Base-by-base conservation (phyloP, 192 early-diverging fungal species). In the Backusella tuberculispora region DNA sequence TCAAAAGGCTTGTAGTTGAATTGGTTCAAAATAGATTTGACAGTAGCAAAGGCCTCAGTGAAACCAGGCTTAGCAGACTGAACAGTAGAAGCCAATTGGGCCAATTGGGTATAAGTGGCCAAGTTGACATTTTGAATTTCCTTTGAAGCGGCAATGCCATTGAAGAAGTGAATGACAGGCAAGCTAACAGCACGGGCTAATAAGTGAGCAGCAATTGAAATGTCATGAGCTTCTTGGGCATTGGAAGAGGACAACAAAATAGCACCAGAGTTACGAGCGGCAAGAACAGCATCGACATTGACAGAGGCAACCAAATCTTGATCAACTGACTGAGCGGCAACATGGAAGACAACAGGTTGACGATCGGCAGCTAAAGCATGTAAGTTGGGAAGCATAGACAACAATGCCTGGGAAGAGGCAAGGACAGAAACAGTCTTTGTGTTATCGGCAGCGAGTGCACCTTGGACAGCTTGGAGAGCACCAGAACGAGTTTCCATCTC, bases 161-260 rank as follows among this genome's bases (percentile, higher is more conserved):
- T 91, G 73, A 93, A 88, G 70, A 94, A 82, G 84, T 98, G 96
- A 17, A 97, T 81, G 34, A 96, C 90, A 0, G 96, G 95, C 13
- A 86, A 78, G n/a, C 75, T 66, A 10, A 89, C 81, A 2, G 85
- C 78, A 10, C 77, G 67, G 3, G 96, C 80, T n/a, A 93, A 83
- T 21, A 96, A 84, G 77, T 98, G 95, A 38, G 96, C 91, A 71
- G 95, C 84, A 17, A 97, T 63, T 14, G 95, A 91, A 63, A 98
- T 77, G 73, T 99, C 96, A 73, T 98, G 93, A 10, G 95, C 91
- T 79, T 97, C 95, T 79, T 97, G 95, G 9, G 92, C 90, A 21
- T 86, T 86, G 71, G 75, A 83, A 38, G 96, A 97, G 6, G 90
- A 84, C 46, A 98, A 76, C 24, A 96, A 82, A 44, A 89, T 85